Percentiles rank a stretch among this genome's conserved stretches.
Conservation (phyloP, 1,139 yeast species). For the Yamadazyma triangularis region DNA sequence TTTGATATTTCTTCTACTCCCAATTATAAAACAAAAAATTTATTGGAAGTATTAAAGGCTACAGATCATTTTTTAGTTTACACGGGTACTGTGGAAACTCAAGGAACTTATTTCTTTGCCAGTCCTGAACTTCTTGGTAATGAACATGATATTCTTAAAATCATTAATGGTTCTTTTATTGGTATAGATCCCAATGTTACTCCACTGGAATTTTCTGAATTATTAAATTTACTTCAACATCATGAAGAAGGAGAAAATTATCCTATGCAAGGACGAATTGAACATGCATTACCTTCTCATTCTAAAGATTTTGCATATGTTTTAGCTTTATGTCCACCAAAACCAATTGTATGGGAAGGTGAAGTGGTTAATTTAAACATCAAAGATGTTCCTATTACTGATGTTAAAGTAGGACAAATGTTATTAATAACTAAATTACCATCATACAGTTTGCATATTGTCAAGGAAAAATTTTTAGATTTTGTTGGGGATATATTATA, state of each 20-base stretch:
- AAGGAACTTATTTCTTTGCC: constrained; percentile 73
- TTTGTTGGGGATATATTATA: constrained; percentile 51
- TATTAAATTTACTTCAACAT: constrained; percentile 20
- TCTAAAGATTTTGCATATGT: constrained; percentile 54
- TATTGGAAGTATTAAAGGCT: constrained; percentile 55
- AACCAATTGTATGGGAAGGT: constrained; percentile 93
- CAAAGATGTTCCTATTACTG: constrained; percentile 40
- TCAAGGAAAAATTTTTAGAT: constrained; percentile 43
- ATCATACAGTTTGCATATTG: constrained; percentile 31
- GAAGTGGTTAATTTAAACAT: constrained; percentile 57
- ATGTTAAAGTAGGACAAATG: constrained; percentile 64
- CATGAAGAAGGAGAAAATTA: constrained; percentile 15
- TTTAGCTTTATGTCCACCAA: constrained; percentile 71
- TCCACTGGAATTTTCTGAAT: constrained; percentile 28
- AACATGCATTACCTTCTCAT: constrained; percentile 17
- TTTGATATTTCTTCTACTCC: constrained; percentile 52
- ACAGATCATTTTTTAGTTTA: constrained; percentile 77
- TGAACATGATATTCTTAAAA: constrained; percentile 38
- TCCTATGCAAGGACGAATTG: constrained; percentile 11
- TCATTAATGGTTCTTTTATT: constrained; percentile 40
- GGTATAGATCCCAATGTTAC: constrained; percentile 31
- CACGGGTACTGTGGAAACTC: constrained; percentile 67
- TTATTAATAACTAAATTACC: constrained; percentile 56
- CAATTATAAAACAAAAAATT: constrained; percentile 46
- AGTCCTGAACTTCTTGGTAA: constrained; percentile 51